A percentile compares a stretch with the other conserved stretches of the same genome.
phyloP scores from a whole-genome alignment of 2,329 filamentous ascomycete species.

The Curvularia eragrostidis region DNA sequence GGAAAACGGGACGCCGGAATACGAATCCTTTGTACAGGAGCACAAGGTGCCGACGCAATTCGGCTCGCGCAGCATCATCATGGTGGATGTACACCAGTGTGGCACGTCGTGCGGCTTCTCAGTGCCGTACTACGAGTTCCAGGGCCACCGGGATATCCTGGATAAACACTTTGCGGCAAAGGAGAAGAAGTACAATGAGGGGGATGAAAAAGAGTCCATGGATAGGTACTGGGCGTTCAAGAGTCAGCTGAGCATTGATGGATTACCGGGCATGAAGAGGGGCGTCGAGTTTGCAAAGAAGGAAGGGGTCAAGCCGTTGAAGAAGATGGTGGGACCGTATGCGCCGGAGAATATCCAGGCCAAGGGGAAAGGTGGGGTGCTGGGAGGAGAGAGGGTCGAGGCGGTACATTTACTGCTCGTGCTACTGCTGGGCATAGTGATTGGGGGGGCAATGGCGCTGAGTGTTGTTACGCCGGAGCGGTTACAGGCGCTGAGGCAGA shows the following conservation, averaged over 20 bases:
- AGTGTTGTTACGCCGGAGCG: constrained; percentile 36
- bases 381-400: constrained; percentile 16
- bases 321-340: constrained; percentile 53
- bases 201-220: constrained; percentile 51
- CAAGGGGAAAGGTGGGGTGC: constrained; percentile 7
- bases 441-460: constrained; percentile 36
- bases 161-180: constrained; percentile 54
- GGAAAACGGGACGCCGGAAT: constrained; percentile 49
- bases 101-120: constrained; percentile 53
- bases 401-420: constrained; percentile 36
- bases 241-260: constrained; percentile 53
- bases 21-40: constrained; percentile 41
- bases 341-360: constrained; percentile 28
- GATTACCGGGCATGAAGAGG: constrained; percentile 53
- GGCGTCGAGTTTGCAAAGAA: constrained; percentile 47
- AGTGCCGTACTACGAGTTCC: constrained; percentile 56
- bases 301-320: constrained; percentile 50
- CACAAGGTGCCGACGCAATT: constrained; percentile 48
- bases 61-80: constrained; percentile 50
- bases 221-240: constrained; percentile 56
- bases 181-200: constrained; percentile 42
- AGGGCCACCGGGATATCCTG: constrained; percentile 48
- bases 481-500: constrained; percentile 29
- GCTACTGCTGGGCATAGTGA: constrained; percentile 39
- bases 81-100: constrained; percentile 54